Base-by-base conservation (phyloP, 2,329 filamentous ascomycete genomes). In the Penicillium hesseltinei region DNA sequence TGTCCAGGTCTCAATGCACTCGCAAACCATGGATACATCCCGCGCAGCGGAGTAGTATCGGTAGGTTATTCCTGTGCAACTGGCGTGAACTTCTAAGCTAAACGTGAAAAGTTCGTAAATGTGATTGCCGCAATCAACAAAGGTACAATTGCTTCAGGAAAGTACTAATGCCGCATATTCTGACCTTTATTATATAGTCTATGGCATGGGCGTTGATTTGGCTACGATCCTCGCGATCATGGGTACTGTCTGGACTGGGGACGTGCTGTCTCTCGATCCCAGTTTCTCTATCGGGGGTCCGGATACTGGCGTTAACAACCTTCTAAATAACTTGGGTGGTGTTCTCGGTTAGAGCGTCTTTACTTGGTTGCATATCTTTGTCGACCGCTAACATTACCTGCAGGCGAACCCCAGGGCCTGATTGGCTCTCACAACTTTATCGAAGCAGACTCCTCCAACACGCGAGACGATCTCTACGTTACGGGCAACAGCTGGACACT, bases 351-450 rank as follows among this genome's bases (percentile, higher is more conserved):
- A 54, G 61, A 47, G 2, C 23, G 2, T 2, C 31, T 11, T 2
- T 1, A 17, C 13, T 2, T 13, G 4, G 9, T 36, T 31, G 4
- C 7, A 21, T 1, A 42, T 31, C 0, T 23, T 23, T 0, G 0
- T 50, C 38, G 53, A n/a, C 4, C 58, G 13, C 51, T 64, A 38
- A 36, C 42, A 23, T 31, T 15, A 36, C 11, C 25, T 29, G 21
- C 48, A 65, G 77, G 78, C 3, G 73, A 73, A 17, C 80, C 80
- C 0, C 76, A 77, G 42, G 81, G 81, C 5, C 73, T 84, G 2
- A 70, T 70, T 15, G 79, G 79, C n/a, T 78, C 78, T 3, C 83
- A 85, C 67, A 83, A 84, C 66, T 78, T 80, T 54, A 80, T 83
- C 63, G 82, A 85, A 71, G 72, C 78, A 0, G 82, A 85, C 67